Evolutionary conservation across 345 rosid genomes (phyloP).

Genomic region (Laguncularia racemosa): DNA sequence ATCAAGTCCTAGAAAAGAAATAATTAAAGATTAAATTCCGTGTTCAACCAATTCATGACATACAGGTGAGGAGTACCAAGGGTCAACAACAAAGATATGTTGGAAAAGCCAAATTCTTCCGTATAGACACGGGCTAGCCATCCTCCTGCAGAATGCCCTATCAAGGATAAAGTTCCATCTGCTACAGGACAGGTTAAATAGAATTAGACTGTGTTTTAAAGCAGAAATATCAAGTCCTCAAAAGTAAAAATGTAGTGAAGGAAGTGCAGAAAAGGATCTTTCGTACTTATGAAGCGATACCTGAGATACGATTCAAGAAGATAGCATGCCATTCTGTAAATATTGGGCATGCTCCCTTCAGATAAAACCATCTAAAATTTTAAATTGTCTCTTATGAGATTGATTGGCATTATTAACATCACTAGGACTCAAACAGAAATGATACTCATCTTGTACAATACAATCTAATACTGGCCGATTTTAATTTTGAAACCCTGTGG

Average conservation of each 20-base stretch:
- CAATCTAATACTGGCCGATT: too few species aligned
- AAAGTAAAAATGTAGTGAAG: background rate
- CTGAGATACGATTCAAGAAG: too few species aligned
- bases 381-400: too few species aligned
- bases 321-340: too few species aligned
- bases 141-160: slow-evolving; percentile 97
- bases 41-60: slow-evolving; percentile 23
- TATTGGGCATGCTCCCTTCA: too few species aligned
- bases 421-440: too few species aligned
- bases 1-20: slow-evolving; percentile 2
- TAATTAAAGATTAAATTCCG: background rate
- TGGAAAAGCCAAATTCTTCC: slow-evolving; percentile 65
- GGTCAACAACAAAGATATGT: slow-evolving; percentile 67
- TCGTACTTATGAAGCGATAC: too few species aligned
- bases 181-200: slow-evolving; percentile 1
- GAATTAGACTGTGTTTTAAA: background rate
- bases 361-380: too few species aligned
- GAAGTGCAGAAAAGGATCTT: background rate
- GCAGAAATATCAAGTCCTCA: background rate
- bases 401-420: too few species aligned
- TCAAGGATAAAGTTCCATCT: slow-evolving; percentile 63
- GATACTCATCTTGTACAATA: too few species aligned
- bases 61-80: slow-evolving; percentile 98
- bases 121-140: slow-evolving; percentile 94
- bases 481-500: too few species aligned